phyloP scores from a whole-genome alignment of 1,284 basidiomycete species.

The Ustilago cynodontis region DNA sequence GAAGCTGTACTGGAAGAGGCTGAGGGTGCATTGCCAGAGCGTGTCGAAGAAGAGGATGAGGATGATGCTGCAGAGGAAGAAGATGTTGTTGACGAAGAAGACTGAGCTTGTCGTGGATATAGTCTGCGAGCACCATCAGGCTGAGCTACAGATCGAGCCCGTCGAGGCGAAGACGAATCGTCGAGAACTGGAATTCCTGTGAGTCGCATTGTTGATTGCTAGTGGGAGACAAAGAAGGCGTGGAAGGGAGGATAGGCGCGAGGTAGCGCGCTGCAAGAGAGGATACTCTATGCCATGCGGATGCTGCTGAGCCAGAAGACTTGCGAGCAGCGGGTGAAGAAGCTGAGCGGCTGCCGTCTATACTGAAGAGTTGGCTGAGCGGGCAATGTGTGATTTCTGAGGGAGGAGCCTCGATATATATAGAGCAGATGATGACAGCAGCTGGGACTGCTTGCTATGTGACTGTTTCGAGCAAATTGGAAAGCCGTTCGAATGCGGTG shows the following conservation, averaged over 20 bases:
- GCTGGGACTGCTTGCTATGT: background rate
- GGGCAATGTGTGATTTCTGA: background rate
- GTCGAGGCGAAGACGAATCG: background rate
- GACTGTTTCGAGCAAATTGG: background rate
- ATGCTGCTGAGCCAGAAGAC: conserved; percentile 14
- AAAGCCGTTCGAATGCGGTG: background rate
- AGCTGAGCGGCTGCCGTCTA: background rate
- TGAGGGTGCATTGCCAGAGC: conserved; percentile 10
- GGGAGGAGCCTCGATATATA: background rate
- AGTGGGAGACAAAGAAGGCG: background rate
- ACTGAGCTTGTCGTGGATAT: conserved; percentile 25
- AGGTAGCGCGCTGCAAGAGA: background rate
- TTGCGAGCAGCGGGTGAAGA: background rate
- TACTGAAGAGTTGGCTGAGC: background rate
- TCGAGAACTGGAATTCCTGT: background rate
- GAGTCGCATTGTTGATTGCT: conserved; percentile 17
- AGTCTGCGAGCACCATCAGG: background rate
- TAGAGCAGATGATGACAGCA: background rate
- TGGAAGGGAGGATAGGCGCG: conserved; percentile 4
- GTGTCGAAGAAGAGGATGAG: background rate
- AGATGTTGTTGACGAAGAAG: conserved; percentile 11
- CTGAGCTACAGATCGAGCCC: conserved; percentile 13
- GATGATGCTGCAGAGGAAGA: conserved; percentile 9
- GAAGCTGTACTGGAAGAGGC: conserved; percentile 12
- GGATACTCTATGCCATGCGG: conserved; percentile 17